Conservation (phyloP, 805 yeast genomes). For the Candida corydali region DNA sequence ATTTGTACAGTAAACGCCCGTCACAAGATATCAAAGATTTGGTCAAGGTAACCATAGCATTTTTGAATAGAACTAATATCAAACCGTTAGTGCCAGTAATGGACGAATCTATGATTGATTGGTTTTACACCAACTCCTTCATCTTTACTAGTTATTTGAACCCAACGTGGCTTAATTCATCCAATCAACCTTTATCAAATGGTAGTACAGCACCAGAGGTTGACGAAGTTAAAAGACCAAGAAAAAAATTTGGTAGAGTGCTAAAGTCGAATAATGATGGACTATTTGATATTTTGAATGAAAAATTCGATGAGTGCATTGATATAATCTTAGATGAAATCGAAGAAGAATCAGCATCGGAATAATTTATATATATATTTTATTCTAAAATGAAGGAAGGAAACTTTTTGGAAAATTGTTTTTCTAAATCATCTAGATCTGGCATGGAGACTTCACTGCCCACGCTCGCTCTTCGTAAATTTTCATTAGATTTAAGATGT, state of each 20-base stretch:
- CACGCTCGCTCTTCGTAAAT: conserved; percentile 25
- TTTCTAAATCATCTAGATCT: conserved; percentile 58
- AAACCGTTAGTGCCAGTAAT: conserved; percentile 79
- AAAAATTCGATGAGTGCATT: conserved; percentile 78
- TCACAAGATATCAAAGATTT: conserved; percentile 48
- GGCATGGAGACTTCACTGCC: conserved; percentile 42
- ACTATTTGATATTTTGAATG: conserved; percentile 70
- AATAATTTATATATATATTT: not conserved
- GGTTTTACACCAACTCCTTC: conserved; percentile 85
- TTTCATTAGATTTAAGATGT: conserved; percentile 38
- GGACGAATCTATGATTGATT: conserved; percentile 86
- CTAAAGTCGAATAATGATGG: conserved; percentile 70
- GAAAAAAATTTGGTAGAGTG: conserved; percentile 90
- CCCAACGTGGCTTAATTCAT: conserved; percentile 67
- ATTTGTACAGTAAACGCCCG: conserved; percentile 77
- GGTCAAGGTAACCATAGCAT: conserved; percentile 68
- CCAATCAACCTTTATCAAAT: conserved; percentile 16
- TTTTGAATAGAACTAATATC: conserved; percentile 63
- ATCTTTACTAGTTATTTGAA: conserved; percentile 74
- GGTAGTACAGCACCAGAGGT: conserved; percentile 17
- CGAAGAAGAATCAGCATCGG: conserved; percentile 39
- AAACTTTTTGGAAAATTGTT: conserved; percentile 51
- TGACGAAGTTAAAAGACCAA: conserved; percentile 58
- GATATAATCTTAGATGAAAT: conserved; percentile 79
- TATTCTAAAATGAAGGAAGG: conserved; percentile 50